Evolutionary conservation across 352 stramenopile species (phyloP).

Genomic region (Pythium vanterpoolii): DNA sequence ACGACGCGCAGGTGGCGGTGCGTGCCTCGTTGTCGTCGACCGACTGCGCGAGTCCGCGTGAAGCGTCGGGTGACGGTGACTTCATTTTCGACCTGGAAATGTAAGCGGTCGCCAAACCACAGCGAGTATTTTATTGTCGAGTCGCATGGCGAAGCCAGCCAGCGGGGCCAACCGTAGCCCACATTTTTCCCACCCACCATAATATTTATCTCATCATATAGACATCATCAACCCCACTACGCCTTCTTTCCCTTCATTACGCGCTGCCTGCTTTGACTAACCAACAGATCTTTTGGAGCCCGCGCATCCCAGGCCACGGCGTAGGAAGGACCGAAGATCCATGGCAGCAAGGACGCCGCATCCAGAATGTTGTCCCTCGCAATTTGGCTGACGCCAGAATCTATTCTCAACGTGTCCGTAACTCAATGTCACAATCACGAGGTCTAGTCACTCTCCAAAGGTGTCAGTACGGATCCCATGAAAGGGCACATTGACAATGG

Average conservation of each 20-base stretch:
- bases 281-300: background rate
- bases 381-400: too few species aligned
- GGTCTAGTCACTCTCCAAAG: background rate
- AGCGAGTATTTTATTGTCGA: background rate
- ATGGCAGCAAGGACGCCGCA: too few species aligned
- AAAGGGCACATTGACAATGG: background rate
- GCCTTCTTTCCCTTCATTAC: too few species aligned
- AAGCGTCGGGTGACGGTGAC: slow-evolving; percentile 32
- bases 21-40: slow-evolving; percentile 3
- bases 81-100: slow-evolving; percentile 75
- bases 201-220: slow-evolving; percentile 8
- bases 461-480: background rate
- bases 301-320: background rate
- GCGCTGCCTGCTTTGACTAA: too few species aligned
- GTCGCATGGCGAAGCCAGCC: background rate
- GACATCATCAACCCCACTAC: background rate
- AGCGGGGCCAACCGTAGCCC: too few species aligned
- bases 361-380: too few species aligned
- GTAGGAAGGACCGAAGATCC: background rate
- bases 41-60: background rate
- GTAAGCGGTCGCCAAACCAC: slow-evolving; percentile 25
- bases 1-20: slow-evolving; percentile 15
- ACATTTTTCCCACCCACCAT: background rate
- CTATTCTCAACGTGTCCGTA: too few species aligned
- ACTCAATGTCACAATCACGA: background rate